Evolutionary conservation across 352 stramenopile genomes (phyloP).

Genomic region (Achlya hypogyna): DNA sequence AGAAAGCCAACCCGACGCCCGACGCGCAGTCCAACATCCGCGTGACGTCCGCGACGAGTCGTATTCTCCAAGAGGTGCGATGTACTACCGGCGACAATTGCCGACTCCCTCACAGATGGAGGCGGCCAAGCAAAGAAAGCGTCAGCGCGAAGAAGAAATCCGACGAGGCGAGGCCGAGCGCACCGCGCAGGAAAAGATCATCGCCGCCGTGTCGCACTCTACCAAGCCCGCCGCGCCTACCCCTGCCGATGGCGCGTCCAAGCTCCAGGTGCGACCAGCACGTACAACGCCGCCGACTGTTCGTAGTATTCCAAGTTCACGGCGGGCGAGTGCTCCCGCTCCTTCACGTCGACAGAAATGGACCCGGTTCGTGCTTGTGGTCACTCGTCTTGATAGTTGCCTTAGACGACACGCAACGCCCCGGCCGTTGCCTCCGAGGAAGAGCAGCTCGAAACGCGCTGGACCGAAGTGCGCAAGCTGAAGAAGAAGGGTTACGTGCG

Average conservation of each 20-base stretch:
- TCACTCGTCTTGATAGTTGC: neutral
- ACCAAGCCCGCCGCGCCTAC: conserved; percentile 23
- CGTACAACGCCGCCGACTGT: conserved; percentile 19
- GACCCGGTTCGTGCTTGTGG: conserved; percentile 33
- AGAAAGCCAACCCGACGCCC: conserved; percentile 17
- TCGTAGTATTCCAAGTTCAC: conserved; percentile 82
- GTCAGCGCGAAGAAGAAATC: conserved; percentile 58
- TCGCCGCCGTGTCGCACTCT: conserved; percentile 54
- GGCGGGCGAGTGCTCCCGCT: conserved; percentile 81
- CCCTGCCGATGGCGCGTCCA: conserved; percentile 2
- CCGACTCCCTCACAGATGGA: conserved; percentile 28
- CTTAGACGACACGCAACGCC: conserved; percentile 36
- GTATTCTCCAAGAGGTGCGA: conserved; percentile 53
- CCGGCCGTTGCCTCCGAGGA: conserved; percentile 39
- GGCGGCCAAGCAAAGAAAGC: conserved; percentile 47
- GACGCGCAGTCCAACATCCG: conserved; percentile 50
- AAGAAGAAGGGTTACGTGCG: conserved; percentile 97
- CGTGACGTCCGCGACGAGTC: conserved; percentile 72
- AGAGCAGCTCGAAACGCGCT: conserved; percentile 67
- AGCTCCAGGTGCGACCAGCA: neutral
- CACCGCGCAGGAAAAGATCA: conserved; percentile 51
- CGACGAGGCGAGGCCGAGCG: conserved; percentile 42
- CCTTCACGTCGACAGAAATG: conserved; percentile 92
- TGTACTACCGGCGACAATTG: neutral
- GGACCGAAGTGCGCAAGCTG: conserved; percentile 76